Evolutionary conservation across 306 rosid genomes (phyloP).

Genomic region (Medicago arabica): DNA sequence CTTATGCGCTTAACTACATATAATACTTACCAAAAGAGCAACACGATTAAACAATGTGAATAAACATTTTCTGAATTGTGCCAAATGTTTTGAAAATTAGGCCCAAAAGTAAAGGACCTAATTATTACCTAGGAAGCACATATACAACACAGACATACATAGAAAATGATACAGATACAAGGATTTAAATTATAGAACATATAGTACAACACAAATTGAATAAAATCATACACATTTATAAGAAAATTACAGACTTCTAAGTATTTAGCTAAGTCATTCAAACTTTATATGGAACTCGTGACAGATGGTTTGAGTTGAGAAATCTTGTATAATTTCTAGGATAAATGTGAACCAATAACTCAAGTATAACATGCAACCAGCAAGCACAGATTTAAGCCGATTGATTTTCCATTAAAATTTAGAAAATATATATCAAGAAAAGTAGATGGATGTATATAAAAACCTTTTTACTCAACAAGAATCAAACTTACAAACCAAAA

Average conservation of each 20-base stretch:
- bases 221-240: neutral
- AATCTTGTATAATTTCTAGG: constrained; percentile 3
- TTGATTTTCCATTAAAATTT: constrained; percentile 14
- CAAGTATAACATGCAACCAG: neutral
- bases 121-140: neutral
- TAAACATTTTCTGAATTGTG: constrained; percentile 21
- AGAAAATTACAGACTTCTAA: neutral
- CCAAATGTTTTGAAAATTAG: constrained; percentile 29
- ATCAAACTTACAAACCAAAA: constrained; percentile 37
- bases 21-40: constrained; percentile 20
- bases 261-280: neutral
- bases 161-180: neutral
- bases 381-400: constrained; percentile 30
- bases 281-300: neutral
- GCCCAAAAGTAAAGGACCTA: constrained; percentile 9
- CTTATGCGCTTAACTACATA: constrained; percentile 9
- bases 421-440: neutral
- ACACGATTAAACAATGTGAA: constrained; percentile 9
- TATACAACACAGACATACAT: neutral
- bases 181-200: neutral
- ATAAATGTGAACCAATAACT: constrained; percentile 29
- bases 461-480: constrained; percentile 16
- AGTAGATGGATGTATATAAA: constrained; percentile 19
- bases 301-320: neutral
- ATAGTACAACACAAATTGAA: neutral